Percentiles rank a stretch among this genome's conserved stretches.
phyloP scores from a whole-genome alignment of 2,329 filamentous ascomycete species.

The Fonsecaea monophora region DNA sequence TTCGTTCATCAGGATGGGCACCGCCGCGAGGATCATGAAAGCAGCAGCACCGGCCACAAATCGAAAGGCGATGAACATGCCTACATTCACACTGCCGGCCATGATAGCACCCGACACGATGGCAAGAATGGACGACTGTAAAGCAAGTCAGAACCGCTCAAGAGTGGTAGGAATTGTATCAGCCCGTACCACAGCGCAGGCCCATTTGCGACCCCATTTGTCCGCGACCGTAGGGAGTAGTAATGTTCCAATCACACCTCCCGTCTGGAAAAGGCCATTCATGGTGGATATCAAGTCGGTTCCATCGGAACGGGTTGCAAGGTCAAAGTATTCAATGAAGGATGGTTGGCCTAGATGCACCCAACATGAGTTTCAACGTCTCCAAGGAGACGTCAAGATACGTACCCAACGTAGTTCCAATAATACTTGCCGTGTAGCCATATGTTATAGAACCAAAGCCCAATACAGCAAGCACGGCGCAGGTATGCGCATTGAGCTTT shows the following conservation, averaged over 20 bases:
- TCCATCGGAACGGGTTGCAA: slow-evolving; percentile 30
- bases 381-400: neutral
- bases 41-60: slow-evolving; percentile 36
- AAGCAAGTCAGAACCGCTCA: slow-evolving; percentile 3
- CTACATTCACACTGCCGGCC: slow-evolving; percentile 32
- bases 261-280: slow-evolving; percentile 34
- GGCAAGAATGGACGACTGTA: slow-evolving; percentile 26
- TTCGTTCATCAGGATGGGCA: slow-evolving; percentile 38
- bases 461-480: slow-evolving; percentile 31
- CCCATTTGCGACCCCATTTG: slow-evolving; percentile 37
- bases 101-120: slow-evolving; percentile 33
- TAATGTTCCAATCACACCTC: slow-evolving; percentile 33
- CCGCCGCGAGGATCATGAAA: slow-evolving; percentile 38
- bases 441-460: slow-evolving; percentile 35
- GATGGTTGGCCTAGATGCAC: slow-evolving; percentile 46
- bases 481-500: slow-evolving; percentile 32
- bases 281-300: slow-evolving; percentile 36
- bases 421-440: slow-evolving; percentile 38
- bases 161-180: neutral
- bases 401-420: slow-evolving; percentile 39
- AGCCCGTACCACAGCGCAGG: slow-evolving; percentile 30
- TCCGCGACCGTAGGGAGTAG: slow-evolving; percentile 33
- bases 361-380: neutral
- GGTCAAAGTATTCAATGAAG: slow-evolving; percentile 49
- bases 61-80: slow-evolving; percentile 36